phyloP scores from a whole-genome alignment of 768 basidiomycete genomes.

The Mycena albidolilacea region DNA sequence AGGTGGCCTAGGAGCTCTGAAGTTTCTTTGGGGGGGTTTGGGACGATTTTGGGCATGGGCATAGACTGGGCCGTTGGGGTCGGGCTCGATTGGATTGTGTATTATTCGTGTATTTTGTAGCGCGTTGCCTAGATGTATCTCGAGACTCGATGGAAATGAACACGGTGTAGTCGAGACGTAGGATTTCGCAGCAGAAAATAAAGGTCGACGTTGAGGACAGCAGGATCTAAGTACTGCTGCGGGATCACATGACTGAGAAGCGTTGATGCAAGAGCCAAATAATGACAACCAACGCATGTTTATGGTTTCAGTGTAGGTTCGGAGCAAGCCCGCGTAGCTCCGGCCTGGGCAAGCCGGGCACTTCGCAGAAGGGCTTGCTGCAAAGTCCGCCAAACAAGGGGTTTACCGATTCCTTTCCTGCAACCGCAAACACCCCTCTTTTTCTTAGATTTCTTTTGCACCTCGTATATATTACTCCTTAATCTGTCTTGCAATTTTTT shows the following conservation, averaged over 20 bases:
- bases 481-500: too few species aligned
- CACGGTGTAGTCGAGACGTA: background rate
- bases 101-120: background rate
- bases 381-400: too few species aligned
- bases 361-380: too few species aligned
- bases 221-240: background rate
- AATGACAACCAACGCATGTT: too few species aligned
- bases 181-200: too few species aligned
- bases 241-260: background rate
- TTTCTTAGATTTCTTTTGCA: too few species aligned
- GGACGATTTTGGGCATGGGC: constrained; percentile 1
- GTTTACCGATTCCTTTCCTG: too few species aligned
- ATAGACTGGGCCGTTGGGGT: constrained; percentile 16
- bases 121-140: background rate
- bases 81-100: constrained; percentile 1
- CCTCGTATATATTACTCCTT: too few species aligned
- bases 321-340: too few species aligned
- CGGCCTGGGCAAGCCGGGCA: too few species aligned
- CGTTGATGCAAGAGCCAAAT: background rate
- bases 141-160: background rate
- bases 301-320: too few species aligned
- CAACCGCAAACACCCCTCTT: too few species aligned
- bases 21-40: background rate
- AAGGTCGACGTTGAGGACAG: background rate
- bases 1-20: background rate